Evolutionary conservation across 805 yeast species (phyloP).

Genomic region (Wickerhamomyces canadensis): DNA sequence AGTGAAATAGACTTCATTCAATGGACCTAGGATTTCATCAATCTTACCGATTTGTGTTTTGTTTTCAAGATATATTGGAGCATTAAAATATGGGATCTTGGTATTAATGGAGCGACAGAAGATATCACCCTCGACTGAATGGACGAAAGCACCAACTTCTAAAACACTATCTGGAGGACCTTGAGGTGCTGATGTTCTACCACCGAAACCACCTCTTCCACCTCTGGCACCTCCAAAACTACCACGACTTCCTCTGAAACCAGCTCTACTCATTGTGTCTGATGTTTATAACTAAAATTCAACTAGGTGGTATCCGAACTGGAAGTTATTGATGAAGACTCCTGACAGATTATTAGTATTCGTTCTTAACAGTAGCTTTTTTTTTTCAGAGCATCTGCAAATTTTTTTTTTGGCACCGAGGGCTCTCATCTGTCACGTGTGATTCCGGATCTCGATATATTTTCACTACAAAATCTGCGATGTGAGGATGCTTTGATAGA

Average conservation of each 20-base stretch:
- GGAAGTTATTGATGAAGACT: not conserved
- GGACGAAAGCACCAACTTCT: conserved; percentile 91
- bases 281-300: not conserved
- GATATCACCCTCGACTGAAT: conserved; percentile 94
- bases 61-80: conserved; percentile 95
- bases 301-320: not conserved
- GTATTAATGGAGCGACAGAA: conserved; percentile 93
- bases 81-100: conserved; percentile 96
- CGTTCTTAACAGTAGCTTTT: not conserved
- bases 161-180: conserved; percentile 96
- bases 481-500: no score
- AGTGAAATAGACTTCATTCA: conserved; percentile 97
- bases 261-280: conserved; percentile 43
- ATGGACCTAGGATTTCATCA: conserved; percentile 96
- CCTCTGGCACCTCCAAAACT: conserved; percentile 59
- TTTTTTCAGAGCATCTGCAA: not conserved
- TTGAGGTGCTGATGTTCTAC: conserved; percentile 68
- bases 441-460: not conserved
- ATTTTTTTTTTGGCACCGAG: conserved; percentile 2
- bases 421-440: not conserved
- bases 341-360: not conserved
- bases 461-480: no score
- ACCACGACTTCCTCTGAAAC: conserved; percentile 54
- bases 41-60: conserved; percentile 95
- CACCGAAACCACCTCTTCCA: conserved; percentile 45